phyloP scores from a whole-genome alignment of 352 stramenopile species.

The Phytopythium ostracodes region DNA sequence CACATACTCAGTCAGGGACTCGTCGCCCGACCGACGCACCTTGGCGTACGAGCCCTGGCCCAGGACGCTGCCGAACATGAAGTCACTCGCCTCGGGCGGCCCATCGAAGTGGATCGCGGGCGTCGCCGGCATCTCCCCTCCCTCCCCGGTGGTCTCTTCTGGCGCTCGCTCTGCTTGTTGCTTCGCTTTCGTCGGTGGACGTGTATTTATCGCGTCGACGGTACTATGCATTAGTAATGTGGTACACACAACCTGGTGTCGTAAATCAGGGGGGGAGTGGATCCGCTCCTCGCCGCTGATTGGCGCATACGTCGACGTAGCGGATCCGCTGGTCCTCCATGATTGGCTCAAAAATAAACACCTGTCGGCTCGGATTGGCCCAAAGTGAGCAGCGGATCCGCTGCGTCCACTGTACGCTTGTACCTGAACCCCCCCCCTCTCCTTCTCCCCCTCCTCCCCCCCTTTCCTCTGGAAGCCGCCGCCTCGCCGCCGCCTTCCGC shows the following conservation, averaged over 20 bases:
- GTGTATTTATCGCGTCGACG: not conserved
- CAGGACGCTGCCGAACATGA: slow-evolving; percentile 83
- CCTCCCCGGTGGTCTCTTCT: too few relatives aligned
- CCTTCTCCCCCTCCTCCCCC: not conserved
- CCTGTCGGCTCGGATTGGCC: slow-evolving; percentile 13
- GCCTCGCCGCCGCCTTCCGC: not conserved
- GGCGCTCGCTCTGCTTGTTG: too few relatives aligned
- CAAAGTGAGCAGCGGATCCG: slow-evolving; percentile 8
- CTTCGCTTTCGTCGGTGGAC: not conserved
- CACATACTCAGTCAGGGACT: too few relatives aligned
- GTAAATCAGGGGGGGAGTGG: not conserved
- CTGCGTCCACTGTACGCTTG: not conserved
- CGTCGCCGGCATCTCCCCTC: slow-evolving; percentile 19
- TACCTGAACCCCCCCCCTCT: slow-evolving; percentile 20
- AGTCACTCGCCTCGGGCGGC: slow-evolving; percentile 72
- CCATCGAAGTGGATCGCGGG: slow-evolving; percentile 53
- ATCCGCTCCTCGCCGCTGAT: slow-evolving; percentile 3
- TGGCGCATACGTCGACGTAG: not conserved
- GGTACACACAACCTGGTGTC: not conserved
- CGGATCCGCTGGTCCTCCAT: slow-evolving; percentile 4
- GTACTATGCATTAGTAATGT: not conserved
- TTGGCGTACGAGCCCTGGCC: slow-evolving; percentile 88
- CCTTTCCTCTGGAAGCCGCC: not conserved
- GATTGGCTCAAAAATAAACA: not conserved
- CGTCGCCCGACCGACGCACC: slow-evolving; percentile 21